Base-by-base conservation (phyloP, 2,329 filamentous ascomycete species). In the Aspergillus oerlinghausenensis region DNA sequence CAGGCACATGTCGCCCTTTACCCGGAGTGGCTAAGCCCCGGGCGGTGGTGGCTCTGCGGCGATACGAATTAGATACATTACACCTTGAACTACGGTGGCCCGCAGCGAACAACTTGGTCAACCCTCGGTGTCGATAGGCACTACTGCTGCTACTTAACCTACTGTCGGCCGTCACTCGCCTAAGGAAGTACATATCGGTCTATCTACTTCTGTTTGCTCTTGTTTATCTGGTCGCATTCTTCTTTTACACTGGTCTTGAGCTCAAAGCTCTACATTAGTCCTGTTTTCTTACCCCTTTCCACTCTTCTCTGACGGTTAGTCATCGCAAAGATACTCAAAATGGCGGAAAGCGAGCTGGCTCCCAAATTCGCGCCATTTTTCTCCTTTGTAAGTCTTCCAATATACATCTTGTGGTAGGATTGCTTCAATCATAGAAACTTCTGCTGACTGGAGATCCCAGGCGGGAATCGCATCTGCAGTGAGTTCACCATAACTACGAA, bases 291-390 rank as follows among this genome's bases (percentile, higher is more conserved):
- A 4, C 19, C 21, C 21, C 40, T 43, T 43, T 43, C 40, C 4
- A 17, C 40, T 10, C 40, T 11, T 7, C 19, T 21, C 40, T 10
- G 17, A 19, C 17, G 19, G 21, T 21, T 43, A 19, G 43, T 47
- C 43, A 25, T 47, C 43, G 26, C 5, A 17, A 17, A 35, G 14
- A 47, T 25, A 47, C 43, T 64, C 67, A 75, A 56, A 58, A 77
- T 78, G 75, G 70, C 71, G 50, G 74, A 75, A 59, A 82, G 77
- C 60, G 80, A 83, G 58, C 73, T 80, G 60, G 75, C 84, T 56
- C 85, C 85, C 63, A 83, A 82, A 73, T 87, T 87, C 68, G 84
- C 85, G 67, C 84, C 84, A 50, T 88, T 88, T 77, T 80, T 88
- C 68, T 85, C 85, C 72, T 87, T 88, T 81, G 83, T 85, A 75